phyloP scores from a whole-genome alignment of 163 green algal genomes.

The Volvox carteri region DNA sequence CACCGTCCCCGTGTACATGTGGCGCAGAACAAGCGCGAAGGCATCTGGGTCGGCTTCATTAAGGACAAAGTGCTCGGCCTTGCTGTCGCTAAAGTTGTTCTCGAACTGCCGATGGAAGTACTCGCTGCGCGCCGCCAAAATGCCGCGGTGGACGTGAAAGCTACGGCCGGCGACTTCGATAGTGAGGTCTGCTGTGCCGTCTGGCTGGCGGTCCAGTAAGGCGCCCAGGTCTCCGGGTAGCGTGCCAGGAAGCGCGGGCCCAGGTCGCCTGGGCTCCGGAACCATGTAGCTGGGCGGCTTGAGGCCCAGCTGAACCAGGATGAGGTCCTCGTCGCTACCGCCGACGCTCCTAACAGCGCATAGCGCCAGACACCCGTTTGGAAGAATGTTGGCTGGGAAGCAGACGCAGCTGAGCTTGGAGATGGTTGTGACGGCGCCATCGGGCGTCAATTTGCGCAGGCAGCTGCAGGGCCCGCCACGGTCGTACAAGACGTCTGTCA shows the following conservation, averaged over 20 bases:
- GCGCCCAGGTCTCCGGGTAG: slow-evolving; percentile 30
- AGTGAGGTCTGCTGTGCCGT: slow-evolving; percentile 5
- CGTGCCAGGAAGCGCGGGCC: not conserved
- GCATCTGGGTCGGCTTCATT: slow-evolving; percentile 25
- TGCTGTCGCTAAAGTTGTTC: not conserved
- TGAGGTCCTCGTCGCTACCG: not conserved
- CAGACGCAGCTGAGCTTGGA: not conserved
- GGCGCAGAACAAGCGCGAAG: not conserved
- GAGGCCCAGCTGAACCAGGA: not conserved
- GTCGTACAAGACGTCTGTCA: not conserved
- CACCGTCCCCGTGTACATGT: not conserved
- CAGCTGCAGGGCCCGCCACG: not conserved
- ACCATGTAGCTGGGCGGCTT: not conserved
- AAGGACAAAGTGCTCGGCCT: not conserved
- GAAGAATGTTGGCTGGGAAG: slow-evolving; percentile 1
- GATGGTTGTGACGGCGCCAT: slow-evolving; percentile 15
- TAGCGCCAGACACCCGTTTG: slow-evolving; percentile 29
- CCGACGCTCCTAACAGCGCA: not conserved
- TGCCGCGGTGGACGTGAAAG: slow-evolving; percentile 18
- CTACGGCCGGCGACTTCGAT: not conserved
- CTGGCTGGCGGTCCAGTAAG: slow-evolving; percentile 20
- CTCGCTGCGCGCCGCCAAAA: slow-evolving; percentile 19
- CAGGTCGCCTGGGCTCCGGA: not conserved
- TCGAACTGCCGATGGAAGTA: slow-evolving; percentile 19
- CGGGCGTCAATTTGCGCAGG: not conserved